phyloP scores from a whole-genome alignment of 305 asterid genomes.

The Withania somnifera region DNA sequence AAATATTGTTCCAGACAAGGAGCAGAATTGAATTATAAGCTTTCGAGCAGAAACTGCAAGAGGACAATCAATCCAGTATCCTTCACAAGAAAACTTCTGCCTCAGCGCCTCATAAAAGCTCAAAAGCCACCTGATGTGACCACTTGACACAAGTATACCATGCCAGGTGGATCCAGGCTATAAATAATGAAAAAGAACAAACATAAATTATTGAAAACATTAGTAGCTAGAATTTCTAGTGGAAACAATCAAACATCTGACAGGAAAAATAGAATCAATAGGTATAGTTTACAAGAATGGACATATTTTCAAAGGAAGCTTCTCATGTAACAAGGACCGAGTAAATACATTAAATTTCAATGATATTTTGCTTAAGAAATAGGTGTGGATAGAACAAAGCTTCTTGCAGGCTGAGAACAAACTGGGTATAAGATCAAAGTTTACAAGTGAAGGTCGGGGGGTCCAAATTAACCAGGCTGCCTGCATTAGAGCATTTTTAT shows the following conservation, averaged over 20 bases:
- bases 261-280: neutral
- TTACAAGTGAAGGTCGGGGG: neutral
- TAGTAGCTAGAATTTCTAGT: neutral
- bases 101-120: conserved; percentile 70
- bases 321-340: neutral
- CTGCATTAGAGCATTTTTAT: neutral
- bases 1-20: conserved; percentile 67
- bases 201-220: conserved; percentile 6
- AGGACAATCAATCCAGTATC: conserved; percentile 94
- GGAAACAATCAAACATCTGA: neutral
- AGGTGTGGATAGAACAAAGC: neutral
- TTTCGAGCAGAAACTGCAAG: conserved; percentile 86
- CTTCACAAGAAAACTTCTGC: conserved; percentile 70
- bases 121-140: conserved; percentile 86
- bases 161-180: conserved; percentile 92
- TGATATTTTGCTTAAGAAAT: neutral
- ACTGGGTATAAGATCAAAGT: neutral
- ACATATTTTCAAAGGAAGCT: neutral
- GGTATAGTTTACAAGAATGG: neutral
- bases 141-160: conserved; percentile 73
- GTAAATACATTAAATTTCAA: neutral
- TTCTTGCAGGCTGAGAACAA: neutral
- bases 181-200: conserved; percentile 25
- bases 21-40: conserved; percentile 75
- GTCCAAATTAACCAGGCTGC: neutral